A percentile compares a stretch with the other conserved stretches of the same genome.
Evolutionary conservation across 306 rosid genomes (phyloP).

Genomic region (Quercus robur): DNA sequence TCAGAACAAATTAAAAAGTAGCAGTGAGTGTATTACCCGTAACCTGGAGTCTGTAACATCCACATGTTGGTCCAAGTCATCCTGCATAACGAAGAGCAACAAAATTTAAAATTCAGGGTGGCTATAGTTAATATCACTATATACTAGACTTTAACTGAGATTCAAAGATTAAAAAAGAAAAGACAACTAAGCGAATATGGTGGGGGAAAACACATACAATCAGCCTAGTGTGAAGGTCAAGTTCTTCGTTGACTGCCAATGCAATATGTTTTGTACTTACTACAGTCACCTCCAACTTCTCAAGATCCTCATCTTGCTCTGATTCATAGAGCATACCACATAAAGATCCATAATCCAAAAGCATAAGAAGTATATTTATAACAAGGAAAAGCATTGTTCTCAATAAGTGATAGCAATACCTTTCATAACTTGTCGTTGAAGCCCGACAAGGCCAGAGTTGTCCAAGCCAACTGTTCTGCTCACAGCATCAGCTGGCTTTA

Average conservation of each 20-base stretch:
- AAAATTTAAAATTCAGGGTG: background rate
- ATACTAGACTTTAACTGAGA: background rate
- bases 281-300: constrained; percentile 89
- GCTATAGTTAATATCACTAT: background rate
- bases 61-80: constrained; percentile 92
- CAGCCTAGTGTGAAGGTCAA: constrained; percentile 84
- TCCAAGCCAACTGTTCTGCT: constrained; percentile 78
- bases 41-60: constrained; percentile 87
- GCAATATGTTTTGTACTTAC: constrained; percentile 97
- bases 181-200: background rate
- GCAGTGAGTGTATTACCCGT: constrained; percentile 58
- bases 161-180: background rate
- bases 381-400: background rate
- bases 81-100: constrained; percentile 45
- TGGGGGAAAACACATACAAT: constrained; percentile 50
- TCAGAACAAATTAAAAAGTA: constrained; percentile 4
- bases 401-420: constrained; percentile 44
- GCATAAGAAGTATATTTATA: background rate
- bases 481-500: constrained; percentile 70
- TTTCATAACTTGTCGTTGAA: constrained; percentile 89
- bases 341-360: constrained; percentile 25
- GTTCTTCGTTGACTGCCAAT: constrained; percentile 94
- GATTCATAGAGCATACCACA: constrained; percentile 31
- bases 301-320: constrained; percentile 99
- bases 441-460: constrained; percentile 79